A percentile compares a stretch with the other conserved stretches of the same genome.
Conservation (phyloP, 192 early-diverging fungal species). For the Hyaloraphidium curvatum region DNA sequence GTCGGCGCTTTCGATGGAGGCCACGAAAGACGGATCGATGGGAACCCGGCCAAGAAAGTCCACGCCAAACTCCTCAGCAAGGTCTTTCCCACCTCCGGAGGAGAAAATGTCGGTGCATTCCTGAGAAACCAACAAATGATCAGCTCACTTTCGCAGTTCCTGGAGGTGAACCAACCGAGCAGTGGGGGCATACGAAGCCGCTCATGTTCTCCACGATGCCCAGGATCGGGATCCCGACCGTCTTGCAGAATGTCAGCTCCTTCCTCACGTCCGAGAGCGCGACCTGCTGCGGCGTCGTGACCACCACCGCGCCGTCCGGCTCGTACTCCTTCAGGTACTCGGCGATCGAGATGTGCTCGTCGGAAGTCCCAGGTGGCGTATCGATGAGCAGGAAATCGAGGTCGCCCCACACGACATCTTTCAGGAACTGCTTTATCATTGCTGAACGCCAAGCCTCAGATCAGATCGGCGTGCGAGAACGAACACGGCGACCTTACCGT, state of each 20-base stretch:
- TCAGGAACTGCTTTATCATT: slow-evolving; percentile 93
- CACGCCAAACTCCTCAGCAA: slow-evolving; percentile 68
- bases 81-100: slow-evolving; percentile 73
- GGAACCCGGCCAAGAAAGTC: slow-evolving; percentile 81
- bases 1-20: slow-evolving; percentile 5
- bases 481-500: slow-evolving; percentile 26
- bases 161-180: neutral
- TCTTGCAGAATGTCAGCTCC: slow-evolving; percentile 36
- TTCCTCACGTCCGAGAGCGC: slow-evolving; percentile 34
- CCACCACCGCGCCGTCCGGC: slow-evolving; percentile 72
- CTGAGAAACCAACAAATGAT: slow-evolving; percentile 10
- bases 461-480: neutral
- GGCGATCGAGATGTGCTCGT: slow-evolving; percentile 87
- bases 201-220: slow-evolving; percentile 36
- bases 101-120: slow-evolving; percentile 84
- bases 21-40: slow-evolving; percentile 48
- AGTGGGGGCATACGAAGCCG: slow-evolving; percentile 24
- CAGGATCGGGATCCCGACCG: slow-evolving; percentile 23
- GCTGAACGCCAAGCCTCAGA: slow-evolving; percentile 22
- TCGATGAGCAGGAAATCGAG: slow-evolving; percentile 89
- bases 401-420: slow-evolving; percentile 91
- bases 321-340: slow-evolving; percentile 68
- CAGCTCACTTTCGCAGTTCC: too few species aligned
- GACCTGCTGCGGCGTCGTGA: slow-evolving; percentile 89
- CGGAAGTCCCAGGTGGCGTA: slow-evolving; percentile 89